phyloP scores from a whole-genome alignment of 1,284 basidiomycete species.

The Afroboletus lepidellus region DNA sequence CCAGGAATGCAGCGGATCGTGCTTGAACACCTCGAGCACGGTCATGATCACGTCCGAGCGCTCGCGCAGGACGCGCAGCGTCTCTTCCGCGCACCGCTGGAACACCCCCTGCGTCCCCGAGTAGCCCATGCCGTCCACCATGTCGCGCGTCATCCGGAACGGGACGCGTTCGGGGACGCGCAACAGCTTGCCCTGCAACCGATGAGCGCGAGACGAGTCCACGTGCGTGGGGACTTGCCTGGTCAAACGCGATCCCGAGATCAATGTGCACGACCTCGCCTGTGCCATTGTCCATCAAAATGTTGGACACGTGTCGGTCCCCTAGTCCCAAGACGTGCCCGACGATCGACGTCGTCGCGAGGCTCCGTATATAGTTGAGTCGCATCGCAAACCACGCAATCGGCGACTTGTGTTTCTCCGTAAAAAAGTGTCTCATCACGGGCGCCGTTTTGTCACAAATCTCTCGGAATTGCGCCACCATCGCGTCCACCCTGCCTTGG shows the following conservation, averaged over 20 bases:
- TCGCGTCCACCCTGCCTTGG: constrained; percentile 32
- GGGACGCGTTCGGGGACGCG: constrained; percentile 88
- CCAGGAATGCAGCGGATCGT: constrained; percentile 96
- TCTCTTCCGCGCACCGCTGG: constrained; percentile 93
- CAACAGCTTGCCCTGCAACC: constrained; percentile 73
- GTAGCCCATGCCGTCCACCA: constrained; percentile 92
- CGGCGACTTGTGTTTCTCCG: constrained; percentile 83
- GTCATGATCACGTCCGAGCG: constrained; percentile 89
- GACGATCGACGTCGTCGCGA: constrained; percentile 92
- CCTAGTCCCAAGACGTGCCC: constrained; percentile 93
- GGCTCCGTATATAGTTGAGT: constrained; percentile 86
- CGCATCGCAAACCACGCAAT: constrained; percentile 94
- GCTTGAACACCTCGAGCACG: constrained; percentile 94
- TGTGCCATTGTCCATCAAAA: constrained; percentile 79
- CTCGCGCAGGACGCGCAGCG: constrained; percentile 84
- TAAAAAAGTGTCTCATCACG: constrained; percentile 94
- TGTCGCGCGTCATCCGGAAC: constrained; percentile 91
- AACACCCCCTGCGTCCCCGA: constrained; percentile 93
- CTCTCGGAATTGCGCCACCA: constrained; percentile 51
- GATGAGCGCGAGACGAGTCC: background rate
- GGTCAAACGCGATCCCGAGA: constrained; percentile 95
- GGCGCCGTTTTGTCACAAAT: constrained; percentile 68
- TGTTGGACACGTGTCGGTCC: constrained; percentile 92
- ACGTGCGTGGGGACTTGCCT: constrained; percentile 48
- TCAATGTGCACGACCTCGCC: constrained; percentile 96